These are phyloP conservation scores for Cadophora sp. DNA, from an alignment of 2,329 filamentous ascomycete species.

Conservation along the genomic window DNA sequence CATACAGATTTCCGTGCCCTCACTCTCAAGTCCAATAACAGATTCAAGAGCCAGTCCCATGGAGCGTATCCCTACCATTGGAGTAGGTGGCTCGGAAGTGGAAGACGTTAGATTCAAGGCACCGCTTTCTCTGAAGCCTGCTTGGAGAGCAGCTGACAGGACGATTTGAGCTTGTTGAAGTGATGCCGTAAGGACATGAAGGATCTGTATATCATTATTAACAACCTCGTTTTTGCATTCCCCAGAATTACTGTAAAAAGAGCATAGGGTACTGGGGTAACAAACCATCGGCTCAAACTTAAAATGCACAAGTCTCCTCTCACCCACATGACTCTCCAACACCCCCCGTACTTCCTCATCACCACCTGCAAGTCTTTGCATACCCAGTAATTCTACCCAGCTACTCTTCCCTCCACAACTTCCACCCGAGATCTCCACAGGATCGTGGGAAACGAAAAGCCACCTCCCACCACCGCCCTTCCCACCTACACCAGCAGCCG, in stretches of 20 bases:
- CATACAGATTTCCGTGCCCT: slow-evolving; percentile 54
- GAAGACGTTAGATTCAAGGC: slow-evolving; percentile 66
- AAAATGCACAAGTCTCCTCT: slow-evolving; percentile 72
- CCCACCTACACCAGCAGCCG: slow-evolving; percentile 71
- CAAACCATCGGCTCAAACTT: slow-evolving; percentile 95
- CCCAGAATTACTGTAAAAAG: neutral
- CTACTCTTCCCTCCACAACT: slow-evolving; percentile 30
- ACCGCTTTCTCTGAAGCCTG: slow-evolving; percentile 90
- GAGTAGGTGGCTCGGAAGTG: slow-evolving; percentile 50
- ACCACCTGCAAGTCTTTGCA: slow-evolving; percentile 40
- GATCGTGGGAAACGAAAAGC: slow-evolving; percentile 88
- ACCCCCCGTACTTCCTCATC: slow-evolving; percentile 23
- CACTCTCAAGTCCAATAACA: slow-evolving; percentile 67
- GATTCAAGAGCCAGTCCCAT: slow-evolving; percentile 84
- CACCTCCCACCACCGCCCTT: slow-evolving; percentile 86
- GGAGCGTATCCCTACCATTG: slow-evolving; percentile 85
- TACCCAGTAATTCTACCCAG: slow-evolving; percentile 48
- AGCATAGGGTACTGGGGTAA: neutral
- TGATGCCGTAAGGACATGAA: slow-evolving; percentile 84
- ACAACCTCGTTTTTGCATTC: neutral
- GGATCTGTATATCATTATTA: slow-evolving; percentile 64
- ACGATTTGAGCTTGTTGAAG: slow-evolving; percentile 76
- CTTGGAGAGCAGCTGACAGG: slow-evolving; percentile 76
- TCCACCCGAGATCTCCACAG: slow-evolving; percentile 51
- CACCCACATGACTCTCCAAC: slow-evolving; percentile 4